Base-by-base conservation (phyloP, 2,329 filamentous ascomycete genomes). In the Dactylellina haptotyla region DNA sequence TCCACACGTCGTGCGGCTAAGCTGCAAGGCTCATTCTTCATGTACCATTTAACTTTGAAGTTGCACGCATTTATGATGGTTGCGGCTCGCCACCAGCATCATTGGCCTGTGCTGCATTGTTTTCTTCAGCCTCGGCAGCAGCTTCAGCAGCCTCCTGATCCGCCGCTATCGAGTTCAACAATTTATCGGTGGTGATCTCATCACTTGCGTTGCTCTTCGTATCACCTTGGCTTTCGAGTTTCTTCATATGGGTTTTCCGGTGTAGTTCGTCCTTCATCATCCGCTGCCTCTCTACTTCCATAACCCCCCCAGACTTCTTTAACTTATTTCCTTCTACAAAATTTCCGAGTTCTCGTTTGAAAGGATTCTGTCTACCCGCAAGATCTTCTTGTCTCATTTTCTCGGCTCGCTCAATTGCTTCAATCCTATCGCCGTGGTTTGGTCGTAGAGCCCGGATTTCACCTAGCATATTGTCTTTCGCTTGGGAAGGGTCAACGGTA, bases 391-490 rank as follows among this genome's bases (percentile, higher is more conserved):
- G 91, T 20, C 95, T 86, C 5, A 93, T 85, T 82, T 93, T 95
- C 82, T 98, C 95, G 0, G 95, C 95, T n/a, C 95, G 88, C 81
- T 98, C 93, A 76, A 99, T 99, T 34, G 95, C 95, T 81, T 98
- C 95, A 0, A 99, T 84, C 34, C 95, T 87, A 77, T 91, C 88
- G 81, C 97, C 93, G 80, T 99, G 95, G 79, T 99, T 98, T 0
- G 94, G 93, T 79, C 95, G 91, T 48, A 99, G 83, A 2, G 95
- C 95, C 45, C 95, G 88, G 46, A 99, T 94, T 83, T 98, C 95
- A 50, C 92, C 93, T 1, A 99, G 84, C 18, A 99, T 89, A 28
- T 90, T 91, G 79, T 97, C 94, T 81, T 97, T 97, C 58, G 93
- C 95, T 73, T 90, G 89, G 71, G 84, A 86, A 4, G 91, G 93